phyloP scores from a whole-genome alignment of 768 basidiomycete species.

The Suillus ampliporus region DNA sequence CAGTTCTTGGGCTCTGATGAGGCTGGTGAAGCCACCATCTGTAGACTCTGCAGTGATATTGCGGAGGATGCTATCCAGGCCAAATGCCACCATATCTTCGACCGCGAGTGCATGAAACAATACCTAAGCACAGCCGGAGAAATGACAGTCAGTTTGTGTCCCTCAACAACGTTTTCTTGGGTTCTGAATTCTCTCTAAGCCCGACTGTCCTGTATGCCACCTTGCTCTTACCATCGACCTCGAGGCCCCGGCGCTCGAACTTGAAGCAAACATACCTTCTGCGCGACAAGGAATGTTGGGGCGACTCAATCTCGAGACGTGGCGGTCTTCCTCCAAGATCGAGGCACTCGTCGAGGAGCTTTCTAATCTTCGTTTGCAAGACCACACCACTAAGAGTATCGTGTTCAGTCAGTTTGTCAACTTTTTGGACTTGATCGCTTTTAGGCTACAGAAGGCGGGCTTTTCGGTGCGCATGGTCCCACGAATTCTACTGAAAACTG shows the following conservation, averaged over 20 bases:
- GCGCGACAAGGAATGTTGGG: conserved; percentile 92
- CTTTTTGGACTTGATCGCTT: conserved; percentile 93
- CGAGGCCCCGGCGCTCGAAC: conserved; percentile 90
- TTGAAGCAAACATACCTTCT: conserved; percentile 58
- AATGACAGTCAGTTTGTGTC: conserved; percentile 50
- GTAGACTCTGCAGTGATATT: conserved; percentile 94
- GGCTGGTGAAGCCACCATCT: conserved; percentile 79
- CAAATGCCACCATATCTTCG: conserved; percentile 93
- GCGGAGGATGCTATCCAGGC: conserved; percentile 97
- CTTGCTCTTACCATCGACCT: conserved; percentile 91
- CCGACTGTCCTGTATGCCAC: conserved; percentile 95
- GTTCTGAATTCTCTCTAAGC: conserved; percentile 47
- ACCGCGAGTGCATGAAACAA: conserved; percentile 94
- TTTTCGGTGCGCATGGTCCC: conserved; percentile 62
- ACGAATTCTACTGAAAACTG: conserved; percentile 1
- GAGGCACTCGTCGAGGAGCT: conserved; percentile 96
- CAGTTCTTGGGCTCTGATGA: conserved; percentile 62
- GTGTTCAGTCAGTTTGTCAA: conserved; percentile 97
- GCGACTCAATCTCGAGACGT: conserved; percentile 84
- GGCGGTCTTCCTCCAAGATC: conserved; percentile 97
- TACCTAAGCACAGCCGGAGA: conserved; percentile 83
- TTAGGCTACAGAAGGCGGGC: conserved; percentile 87
- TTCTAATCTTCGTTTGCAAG: conserved; percentile 78
- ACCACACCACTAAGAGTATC: conserved; percentile 93
- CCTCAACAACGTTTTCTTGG: not conserved